Evolutionary conservation across 768 basidiomycete genomes (phyloP).

Genomic region (Lactarius sanguifluus): DNA sequence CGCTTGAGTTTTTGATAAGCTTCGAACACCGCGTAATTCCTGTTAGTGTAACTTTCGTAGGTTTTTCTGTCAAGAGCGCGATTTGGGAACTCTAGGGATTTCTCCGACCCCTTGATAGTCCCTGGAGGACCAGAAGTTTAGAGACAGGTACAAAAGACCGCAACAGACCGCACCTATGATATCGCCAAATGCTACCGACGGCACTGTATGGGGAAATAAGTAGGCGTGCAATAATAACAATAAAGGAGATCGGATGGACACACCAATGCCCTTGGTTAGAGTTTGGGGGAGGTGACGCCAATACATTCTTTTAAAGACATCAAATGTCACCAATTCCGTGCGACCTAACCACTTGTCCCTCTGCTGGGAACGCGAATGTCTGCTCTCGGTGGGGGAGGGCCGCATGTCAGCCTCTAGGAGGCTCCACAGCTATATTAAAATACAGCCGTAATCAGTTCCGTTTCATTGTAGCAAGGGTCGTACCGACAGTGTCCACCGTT

Average conservation of each 20-base stretch:
- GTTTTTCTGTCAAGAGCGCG: slow-evolving; percentile 19
- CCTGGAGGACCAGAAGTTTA: slow-evolving; percentile 36
- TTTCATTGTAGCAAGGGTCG: background rate
- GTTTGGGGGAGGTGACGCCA: slow-evolving; percentile 59
- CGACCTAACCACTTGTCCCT: slow-evolving; percentile 6
- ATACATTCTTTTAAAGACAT: slow-evolving; percentile 49
- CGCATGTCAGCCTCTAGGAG: slow-evolving; percentile 50
- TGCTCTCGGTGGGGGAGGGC: background rate
- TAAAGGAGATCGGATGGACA: slow-evolving; percentile 9
- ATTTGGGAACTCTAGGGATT: slow-evolving; percentile 36
- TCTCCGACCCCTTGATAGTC: slow-evolving; percentile 69
- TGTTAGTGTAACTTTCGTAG: slow-evolving; percentile 3
- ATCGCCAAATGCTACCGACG: slow-evolving; percentile 62
- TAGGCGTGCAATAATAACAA: background rate
- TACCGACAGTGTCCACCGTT: slow-evolving; percentile 58
- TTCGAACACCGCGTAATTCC: slow-evolving; percentile 44
- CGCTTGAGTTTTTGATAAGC: slow-evolving; percentile 50
- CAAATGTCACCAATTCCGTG: slow-evolving; percentile 41
- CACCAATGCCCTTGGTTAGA: slow-evolving; percentile 55
- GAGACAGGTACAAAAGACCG: background rate
- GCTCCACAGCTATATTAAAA: slow-evolving; percentile 43
- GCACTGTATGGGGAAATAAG: slow-evolving; percentile 42
- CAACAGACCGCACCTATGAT: slow-evolving; percentile 48
- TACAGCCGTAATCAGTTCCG: background rate
- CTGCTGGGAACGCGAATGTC: slow-evolving; percentile 8